phyloP scores from a whole-genome alignment of 495 filamentous ascomycete species.

The Cenococcum geophilum region DNA sequence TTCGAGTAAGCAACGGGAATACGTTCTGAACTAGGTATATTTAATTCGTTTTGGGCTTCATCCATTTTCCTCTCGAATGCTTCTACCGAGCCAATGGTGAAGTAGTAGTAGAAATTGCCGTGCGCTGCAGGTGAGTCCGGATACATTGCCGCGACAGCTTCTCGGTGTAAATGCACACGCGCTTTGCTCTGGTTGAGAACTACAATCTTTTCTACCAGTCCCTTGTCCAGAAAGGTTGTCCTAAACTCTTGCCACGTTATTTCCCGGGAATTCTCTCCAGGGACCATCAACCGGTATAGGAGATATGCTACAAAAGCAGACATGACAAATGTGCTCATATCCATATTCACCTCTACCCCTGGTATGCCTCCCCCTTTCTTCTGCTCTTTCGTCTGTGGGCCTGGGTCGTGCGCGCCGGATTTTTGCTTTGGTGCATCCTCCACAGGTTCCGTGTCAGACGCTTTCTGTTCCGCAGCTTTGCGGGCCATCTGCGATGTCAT shows the following conservation, averaged over 20 bases:
- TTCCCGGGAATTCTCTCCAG: constrained; percentile 64
- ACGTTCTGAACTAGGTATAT: constrained; percentile 73
- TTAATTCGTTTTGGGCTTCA: constrained; percentile 76
- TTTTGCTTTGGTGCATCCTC: constrained; percentile 37
- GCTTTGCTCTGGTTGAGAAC: constrained; percentile 69
- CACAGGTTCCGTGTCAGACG: constrained; percentile 7
- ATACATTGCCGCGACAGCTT: constrained; percentile 69
- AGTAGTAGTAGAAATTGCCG: constrained; percentile 76
- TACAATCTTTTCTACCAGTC: constrained; percentile 86
- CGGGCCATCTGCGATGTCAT: constrained; percentile 43
- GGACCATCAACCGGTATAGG: constrained; percentile 53
- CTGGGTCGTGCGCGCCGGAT: constrained; percentile 35
- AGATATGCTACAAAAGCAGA: constrained; percentile 57
- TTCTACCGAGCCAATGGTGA: constrained; percentile 91
- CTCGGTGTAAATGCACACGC: constrained; percentile 75
- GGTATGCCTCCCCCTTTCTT: constrained; percentile 35
- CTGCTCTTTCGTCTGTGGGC: constrained; percentile 36
- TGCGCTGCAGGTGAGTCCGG: constrained; percentile 72
- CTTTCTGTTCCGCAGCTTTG: constrained; percentile 33
- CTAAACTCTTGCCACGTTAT: constrained; percentile 98
- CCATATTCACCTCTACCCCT: constrained; percentile 48
- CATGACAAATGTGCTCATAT: constrained; percentile 51
- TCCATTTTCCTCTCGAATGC: constrained; percentile 85
- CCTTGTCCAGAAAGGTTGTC: constrained; percentile 88
- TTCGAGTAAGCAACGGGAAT: constrained; percentile 86